Evolutionary conservation across 768 basidiomycete genomes (phyloP), one percentile per base, ranked within the genome.

Genomic region (Trametes cinnabarina): DNA sequence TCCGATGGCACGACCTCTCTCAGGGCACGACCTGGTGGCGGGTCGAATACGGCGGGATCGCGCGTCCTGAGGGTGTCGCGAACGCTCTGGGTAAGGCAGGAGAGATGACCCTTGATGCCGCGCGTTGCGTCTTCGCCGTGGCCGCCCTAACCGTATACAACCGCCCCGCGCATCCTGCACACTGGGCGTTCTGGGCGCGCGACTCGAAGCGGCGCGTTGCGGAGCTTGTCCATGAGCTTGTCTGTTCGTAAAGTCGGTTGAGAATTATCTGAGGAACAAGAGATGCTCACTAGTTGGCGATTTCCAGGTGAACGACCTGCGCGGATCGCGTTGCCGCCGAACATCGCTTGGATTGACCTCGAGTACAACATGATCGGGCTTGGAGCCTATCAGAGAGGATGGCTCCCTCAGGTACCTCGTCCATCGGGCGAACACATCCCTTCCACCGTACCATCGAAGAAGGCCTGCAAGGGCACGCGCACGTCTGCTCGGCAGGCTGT

Each of bases 131-230:
- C 58, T 55, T 60, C 53, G 48, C 41, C 14, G 41, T 41, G 39
- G 58, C 58, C 19, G 58, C 58, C 6, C 49, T 60, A 20, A 12
- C 40, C 17, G 58, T 60, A 15, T 44, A 19, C 47, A 41, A 28
- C 22, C 34, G 28, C 23, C 58, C 58, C n/a, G 35, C 30, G 42
- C 58, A 52, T 8, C 52, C 53, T 12, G 58, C 58, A 3, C 53
- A 60, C 25, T 55, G 58, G 46, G 53, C 53, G 47, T 55, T 60
- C 43, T 60, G 58, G 58, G 58, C 47, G 37, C 34, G 37, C 17
- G 40, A 58, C 28, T 17, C 50, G 19, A 39, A 22, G 26, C 25
- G 22, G 19, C 32, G 37, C 22, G 50, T 47, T 14, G 48, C 49
- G 4, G 23, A 50, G 22, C 12, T 57, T 17, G 56, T 57, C 17